These are phyloP conservation scores for Fusarium sororula DNA, from an alignment of 2,329 filamentous ascomycete genomes.

Conservation along the genomic window DNA sequence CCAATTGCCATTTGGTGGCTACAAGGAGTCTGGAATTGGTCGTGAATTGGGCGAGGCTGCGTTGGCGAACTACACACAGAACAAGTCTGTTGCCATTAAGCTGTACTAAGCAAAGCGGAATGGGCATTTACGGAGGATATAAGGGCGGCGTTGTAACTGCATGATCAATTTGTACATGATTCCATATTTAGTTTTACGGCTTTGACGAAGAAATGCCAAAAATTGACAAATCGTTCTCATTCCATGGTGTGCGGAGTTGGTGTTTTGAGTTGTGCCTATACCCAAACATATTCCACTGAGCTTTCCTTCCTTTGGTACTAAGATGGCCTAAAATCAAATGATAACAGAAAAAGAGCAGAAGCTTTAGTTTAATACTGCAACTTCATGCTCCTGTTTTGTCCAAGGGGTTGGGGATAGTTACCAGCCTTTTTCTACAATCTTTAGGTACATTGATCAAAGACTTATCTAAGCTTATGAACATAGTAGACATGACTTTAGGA, in stretches of 20 bases:
- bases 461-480: not conserved
- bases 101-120: conserved; percentile 32
- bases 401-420: too few species aligned
- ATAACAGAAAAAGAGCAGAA: not conserved
- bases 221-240: conserved; percentile 8
- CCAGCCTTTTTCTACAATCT: not conserved
- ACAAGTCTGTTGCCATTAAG: conserved; percentile 70
- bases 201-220: conserved; percentile 35
- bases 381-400: not conserved
- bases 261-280: not conserved
- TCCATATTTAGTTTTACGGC: conserved; percentile 27
- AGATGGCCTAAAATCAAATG: not conserved
- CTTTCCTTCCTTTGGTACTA: not conserved
- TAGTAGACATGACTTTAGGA: not conserved
- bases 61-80: conserved; percentile 73
- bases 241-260: not conserved
- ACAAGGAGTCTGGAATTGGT: conserved; percentile 81
- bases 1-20: conserved; percentile 75
- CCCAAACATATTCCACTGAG: not conserved
- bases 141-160: conserved; percentile 32
- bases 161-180: conserved; percentile 39
- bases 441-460: not conserved
- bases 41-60: conserved; percentile 78
- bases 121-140: conserved; percentile 15
- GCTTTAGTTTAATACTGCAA: not conserved